Conservation (phyloP, 257 asterid genomes). For the Solanum raphanifolium region DNA sequence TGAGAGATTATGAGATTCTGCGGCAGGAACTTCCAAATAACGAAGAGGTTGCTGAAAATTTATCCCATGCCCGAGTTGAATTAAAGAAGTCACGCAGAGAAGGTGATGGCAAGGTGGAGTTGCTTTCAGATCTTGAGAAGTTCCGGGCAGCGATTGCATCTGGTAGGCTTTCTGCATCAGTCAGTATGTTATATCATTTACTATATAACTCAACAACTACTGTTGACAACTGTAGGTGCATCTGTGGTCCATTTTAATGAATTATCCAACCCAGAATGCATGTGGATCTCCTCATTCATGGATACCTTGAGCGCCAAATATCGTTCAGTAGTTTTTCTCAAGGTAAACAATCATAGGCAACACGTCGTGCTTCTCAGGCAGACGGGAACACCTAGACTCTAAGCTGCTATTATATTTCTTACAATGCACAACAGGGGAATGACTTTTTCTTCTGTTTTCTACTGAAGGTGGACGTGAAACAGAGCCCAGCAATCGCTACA, state of each 20-base stretch:
- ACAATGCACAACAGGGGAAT: too few species aligned
- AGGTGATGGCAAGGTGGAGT: slow-evolving; percentile 79
- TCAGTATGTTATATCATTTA: slow-evolving; percentile 6
- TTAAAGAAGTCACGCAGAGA: slow-evolving; percentile 74
- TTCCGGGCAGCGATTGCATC: slow-evolving; percentile 70
- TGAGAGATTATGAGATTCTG: slow-evolving; percentile 69
- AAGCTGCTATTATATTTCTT: background rate
- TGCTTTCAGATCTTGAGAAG: slow-evolving; percentile 56
- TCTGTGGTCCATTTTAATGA: slow-evolving; percentile 63
- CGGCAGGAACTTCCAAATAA: slow-evolving; percentile 61
- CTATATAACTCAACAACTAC: slow-evolving; percentile 5
- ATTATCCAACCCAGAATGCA: slow-evolving; percentile 39
- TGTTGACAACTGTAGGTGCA: slow-evolving; percentile 43
- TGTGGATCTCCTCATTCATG: slow-evolving; percentile 53
- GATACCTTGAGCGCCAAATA: slow-evolving; percentile 56
- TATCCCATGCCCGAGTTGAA: slow-evolving; percentile 17
- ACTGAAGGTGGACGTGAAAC: slow-evolving; percentile 53
- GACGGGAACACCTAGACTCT: background rate
- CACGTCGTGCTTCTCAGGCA: background rate
- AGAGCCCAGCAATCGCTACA: slow-evolving; percentile 30
- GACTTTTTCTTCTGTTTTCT: background rate
- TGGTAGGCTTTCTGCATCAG: slow-evolving; percentile 39
- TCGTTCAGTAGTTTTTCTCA: slow-evolving; percentile 67
- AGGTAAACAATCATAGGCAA: slow-evolving; percentile 30
- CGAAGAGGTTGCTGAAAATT: slow-evolving; percentile 64